A percentile compares a stretch with the other conserved stretches of the same genome.
Evolutionary conservation across 2,329 filamentous ascomycete species (phyloP).

Genomic region (Tolypocladium ophioglossoides): DNA sequence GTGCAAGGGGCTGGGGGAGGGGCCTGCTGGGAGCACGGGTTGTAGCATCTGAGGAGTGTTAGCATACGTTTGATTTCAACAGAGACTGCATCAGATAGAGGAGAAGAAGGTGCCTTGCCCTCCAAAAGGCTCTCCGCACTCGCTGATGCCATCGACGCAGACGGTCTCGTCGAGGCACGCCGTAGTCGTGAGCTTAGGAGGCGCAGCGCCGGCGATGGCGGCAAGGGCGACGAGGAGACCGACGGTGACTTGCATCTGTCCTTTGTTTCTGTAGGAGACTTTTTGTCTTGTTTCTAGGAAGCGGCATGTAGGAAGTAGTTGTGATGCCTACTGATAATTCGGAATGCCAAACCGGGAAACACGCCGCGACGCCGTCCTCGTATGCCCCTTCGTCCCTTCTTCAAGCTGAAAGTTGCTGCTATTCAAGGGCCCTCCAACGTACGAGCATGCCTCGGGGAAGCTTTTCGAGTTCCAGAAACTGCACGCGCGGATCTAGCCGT

Average conservation of each 20-base stretch:
- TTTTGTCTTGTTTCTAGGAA: neutral
- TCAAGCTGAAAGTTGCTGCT: neutral
- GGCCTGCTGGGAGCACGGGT: conserved; percentile 13
- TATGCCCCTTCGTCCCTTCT: neutral
- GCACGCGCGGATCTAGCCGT: conserved; percentile 6
- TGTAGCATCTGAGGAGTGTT: conserved; percentile 15
- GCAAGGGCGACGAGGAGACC: neutral
- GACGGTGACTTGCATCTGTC: neutral
- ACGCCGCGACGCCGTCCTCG: neutral
- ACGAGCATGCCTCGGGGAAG: neutral
- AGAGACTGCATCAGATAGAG: too few relatives aligned
- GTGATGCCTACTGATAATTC: neutral
- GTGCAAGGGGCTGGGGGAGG: conserved; percentile 10
- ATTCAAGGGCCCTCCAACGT: neutral
- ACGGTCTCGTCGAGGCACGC: conserved; percentile 4
- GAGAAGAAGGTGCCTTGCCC: conserved; percentile 9
- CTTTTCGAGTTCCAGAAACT: neutral
- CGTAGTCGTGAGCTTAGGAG: neutral
- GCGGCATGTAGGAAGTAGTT: neutral
- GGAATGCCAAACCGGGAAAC: neutral
- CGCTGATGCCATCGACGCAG: conserved; percentile 17
- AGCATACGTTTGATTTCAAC: neutral
- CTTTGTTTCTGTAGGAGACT: neutral
- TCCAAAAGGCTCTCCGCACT: conserved; percentile 16
- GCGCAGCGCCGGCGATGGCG: neutral